Conservation (phyloP, 1,284 basidiomycete genomes). For the Leccinum fallax region DNA sequence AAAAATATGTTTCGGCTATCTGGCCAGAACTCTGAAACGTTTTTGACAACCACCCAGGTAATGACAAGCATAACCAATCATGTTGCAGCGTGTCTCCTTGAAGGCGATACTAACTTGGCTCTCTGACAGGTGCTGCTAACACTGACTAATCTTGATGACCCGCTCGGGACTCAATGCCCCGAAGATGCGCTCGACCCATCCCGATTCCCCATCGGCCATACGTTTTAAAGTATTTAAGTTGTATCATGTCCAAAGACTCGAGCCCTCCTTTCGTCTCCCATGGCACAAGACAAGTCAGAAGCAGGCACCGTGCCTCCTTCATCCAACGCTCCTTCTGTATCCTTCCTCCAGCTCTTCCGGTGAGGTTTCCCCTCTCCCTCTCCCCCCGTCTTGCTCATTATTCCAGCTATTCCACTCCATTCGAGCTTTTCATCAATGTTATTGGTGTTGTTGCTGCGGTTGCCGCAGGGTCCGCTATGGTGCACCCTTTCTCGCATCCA, state of each 20-base stretch:
- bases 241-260: neutral
- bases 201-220: neutral
- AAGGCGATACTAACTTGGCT: neutral
- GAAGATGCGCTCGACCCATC: neutral
- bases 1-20: neutral
- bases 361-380: neutral
- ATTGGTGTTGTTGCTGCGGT: constrained; percentile 69
- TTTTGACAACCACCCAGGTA: neutral
- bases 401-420: constrained; percentile 46
- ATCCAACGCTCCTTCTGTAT: constrained; percentile 1
- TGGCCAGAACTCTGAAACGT: neutral
- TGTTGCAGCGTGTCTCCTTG: neutral
- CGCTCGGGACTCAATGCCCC: neutral
- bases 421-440: constrained; percentile 65
- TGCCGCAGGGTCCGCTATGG: constrained; percentile 77
- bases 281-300: neutral
- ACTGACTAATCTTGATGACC: neutral
- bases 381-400: neutral
- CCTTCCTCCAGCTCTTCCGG: constrained; percentile 27
- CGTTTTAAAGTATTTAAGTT: neutral
- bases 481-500: constrained; percentile 26
- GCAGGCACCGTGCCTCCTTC: neutral
- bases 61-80: neutral
- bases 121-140: neutral
- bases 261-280: neutral